phyloP scores from a whole-genome alignment of 2,329 filamentous ascomycete genomes.

The Calonectria crousiana region DNA sequence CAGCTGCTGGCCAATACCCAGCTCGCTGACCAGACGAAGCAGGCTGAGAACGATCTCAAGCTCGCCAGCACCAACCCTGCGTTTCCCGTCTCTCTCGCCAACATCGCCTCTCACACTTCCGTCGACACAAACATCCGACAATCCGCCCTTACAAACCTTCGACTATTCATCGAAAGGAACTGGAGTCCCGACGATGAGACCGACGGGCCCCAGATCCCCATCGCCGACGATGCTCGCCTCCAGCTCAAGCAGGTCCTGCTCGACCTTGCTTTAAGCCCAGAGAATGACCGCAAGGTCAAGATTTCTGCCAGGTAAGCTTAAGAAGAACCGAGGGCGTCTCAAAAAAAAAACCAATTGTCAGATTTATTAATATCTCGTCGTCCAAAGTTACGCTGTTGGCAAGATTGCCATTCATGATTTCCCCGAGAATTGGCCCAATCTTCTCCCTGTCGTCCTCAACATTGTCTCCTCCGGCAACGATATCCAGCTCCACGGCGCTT shows the following conservation, averaged over 20 bases:
- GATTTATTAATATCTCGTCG: constrained; percentile 12
- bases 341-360: no score
- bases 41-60: constrained; percentile 86
- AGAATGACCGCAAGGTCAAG: constrained; percentile 88
- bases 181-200: constrained; percentile 86
- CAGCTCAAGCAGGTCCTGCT: constrained; percentile 81
- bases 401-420: constrained; percentile 96
- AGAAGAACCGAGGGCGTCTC: not conserved
- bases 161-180: constrained; percentile 84
- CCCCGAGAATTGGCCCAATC: constrained; percentile 92
- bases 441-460: constrained; percentile 83
- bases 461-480: constrained; percentile 83
- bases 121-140: constrained; percentile 84
- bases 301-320: constrained; percentile 79
- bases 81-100: constrained; percentile 83
- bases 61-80: constrained; percentile 75
- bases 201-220: constrained; percentile 70
- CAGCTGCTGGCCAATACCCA: constrained; percentile 90
- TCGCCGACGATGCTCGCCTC: constrained; percentile 79
- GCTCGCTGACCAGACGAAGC: constrained; percentile 74
- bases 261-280: constrained; percentile 79
- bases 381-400: constrained; percentile 78
- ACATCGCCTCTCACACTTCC: constrained; percentile 82
- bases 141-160: constrained; percentile 82
- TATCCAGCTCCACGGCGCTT: constrained; percentile 85